Conservation (phyloP, 768 basidiomycete genomes). For the Leccinum olivaceopallidum region DNA sequence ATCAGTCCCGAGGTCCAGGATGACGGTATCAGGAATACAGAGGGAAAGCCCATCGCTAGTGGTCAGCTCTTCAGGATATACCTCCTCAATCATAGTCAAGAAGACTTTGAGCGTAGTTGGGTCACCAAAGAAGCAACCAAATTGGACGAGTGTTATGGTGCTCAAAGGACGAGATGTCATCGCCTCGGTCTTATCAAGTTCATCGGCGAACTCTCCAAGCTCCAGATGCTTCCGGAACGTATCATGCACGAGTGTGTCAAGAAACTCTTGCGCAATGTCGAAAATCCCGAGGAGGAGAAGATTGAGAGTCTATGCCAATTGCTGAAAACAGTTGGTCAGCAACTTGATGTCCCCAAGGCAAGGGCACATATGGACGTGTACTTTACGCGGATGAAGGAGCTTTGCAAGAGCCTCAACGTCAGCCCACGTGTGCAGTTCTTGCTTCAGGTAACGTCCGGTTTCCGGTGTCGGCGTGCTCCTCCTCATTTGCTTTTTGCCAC, state of each 20-base stretch:
- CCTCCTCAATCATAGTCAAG: constrained; percentile 93
- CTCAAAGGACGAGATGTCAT: constrained; percentile 95
- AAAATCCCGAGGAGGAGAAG: constrained; percentile 96
- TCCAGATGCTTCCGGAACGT: constrained; percentile 97
- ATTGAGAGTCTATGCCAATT: constrained; percentile 96
- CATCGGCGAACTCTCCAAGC: constrained; percentile 97
- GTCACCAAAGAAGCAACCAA: constrained; percentile 68
- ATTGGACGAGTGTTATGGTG: constrained; percentile 85
- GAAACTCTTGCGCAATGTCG: constrained; percentile 90
- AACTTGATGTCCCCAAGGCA: constrained; percentile 80
- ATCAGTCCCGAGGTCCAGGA: constrained; percentile 88
- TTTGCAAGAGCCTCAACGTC: constrained; percentile 72
- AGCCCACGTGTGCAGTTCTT: constrained; percentile 91
- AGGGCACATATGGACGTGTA: constrained; percentile 89
- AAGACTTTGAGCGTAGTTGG: constrained; percentile 98
- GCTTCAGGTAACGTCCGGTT: constrained; percentile 71
- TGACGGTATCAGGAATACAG: constrained; percentile 75
- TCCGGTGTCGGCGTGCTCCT: not conserved
- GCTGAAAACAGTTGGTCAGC: constrained; percentile 81
- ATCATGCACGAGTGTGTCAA: constrained; percentile 99
- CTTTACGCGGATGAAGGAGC: constrained; percentile 86
- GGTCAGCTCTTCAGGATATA: constrained; percentile 97
- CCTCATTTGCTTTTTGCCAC: not conserved
- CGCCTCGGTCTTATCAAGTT: constrained; percentile 97
- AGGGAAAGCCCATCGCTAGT: constrained; percentile 89